Conservation (phyloP, 176 grass and related monocot genomes). For the Phoenix dactylifera region DNA sequence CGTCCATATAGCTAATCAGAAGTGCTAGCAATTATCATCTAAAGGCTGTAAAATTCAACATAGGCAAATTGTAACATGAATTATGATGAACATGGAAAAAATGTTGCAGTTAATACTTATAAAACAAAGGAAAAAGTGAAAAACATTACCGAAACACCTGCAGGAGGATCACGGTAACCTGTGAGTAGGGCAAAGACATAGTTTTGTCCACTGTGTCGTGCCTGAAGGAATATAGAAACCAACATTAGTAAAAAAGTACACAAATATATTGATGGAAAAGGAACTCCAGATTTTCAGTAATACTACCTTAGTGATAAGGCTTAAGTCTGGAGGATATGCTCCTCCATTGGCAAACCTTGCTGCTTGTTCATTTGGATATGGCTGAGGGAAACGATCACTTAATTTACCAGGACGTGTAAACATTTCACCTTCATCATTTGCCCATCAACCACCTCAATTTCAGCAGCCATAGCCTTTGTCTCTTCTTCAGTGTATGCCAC, state of each 20-base stretch:
- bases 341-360: background rate
- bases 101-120: no score
- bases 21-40: no score
- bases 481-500: no score
- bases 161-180: background rate
- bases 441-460: slow-evolving; percentile 21
- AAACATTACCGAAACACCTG: no score
- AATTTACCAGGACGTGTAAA: no score
- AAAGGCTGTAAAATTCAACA: no score
- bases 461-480: no score
- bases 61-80: no score
- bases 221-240: background rate
- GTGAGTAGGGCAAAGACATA: background rate
- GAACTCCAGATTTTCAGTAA: background rate
- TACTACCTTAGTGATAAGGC: slow-evolving; percentile 10
- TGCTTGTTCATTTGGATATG: background rate
- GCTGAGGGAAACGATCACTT: no score
- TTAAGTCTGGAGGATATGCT: slow-evolving; percentile 13
- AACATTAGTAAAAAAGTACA: background rate
- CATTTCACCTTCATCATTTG: slow-evolving; percentile 8
- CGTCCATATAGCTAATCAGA: no score
- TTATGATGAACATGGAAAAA: no score
- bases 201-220: background rate
- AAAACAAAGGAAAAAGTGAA: no score
- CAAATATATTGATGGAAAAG: background rate